Conservation (phyloP, 83 land plant genomes). For the Picea abies region DNA sequence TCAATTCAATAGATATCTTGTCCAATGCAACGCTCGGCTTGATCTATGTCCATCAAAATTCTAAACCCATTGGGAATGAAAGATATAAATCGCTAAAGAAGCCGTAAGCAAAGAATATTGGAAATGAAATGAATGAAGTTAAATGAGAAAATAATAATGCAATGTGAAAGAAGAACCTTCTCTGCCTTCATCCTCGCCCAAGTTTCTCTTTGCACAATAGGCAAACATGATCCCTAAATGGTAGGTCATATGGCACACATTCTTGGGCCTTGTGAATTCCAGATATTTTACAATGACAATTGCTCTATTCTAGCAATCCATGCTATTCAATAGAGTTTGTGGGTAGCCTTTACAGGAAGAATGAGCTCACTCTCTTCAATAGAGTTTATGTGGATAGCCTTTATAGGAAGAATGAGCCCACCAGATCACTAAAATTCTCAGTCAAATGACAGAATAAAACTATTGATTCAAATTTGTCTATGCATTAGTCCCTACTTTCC, state of each 20-base stretch:
- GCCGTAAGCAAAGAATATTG: too few relatives aligned
- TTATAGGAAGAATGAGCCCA: neutral
- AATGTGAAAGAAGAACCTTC: neutral
- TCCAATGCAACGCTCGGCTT: too few relatives aligned
- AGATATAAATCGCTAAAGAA: too few relatives aligned
- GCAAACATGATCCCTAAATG: neutral
- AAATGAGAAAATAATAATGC: too few relatives aligned
- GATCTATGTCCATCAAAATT: too few relatives aligned
- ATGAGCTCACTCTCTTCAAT: neutral
- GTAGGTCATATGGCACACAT: neutral
- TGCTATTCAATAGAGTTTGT: neutral
- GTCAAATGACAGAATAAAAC: neutral
- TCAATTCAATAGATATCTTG: too few relatives aligned
- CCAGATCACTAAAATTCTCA: neutral
- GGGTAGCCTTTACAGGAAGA: neutral
- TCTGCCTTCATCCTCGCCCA: neutral
- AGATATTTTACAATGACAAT: neutral
- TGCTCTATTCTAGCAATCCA: neutral
- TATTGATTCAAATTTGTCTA: slow-evolving; percentile 1
- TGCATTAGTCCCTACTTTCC: neutral
- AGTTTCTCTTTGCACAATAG: neutral
- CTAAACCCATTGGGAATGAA: too few relatives aligned
- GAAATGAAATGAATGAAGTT: too few relatives aligned
- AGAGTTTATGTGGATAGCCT: neutral
- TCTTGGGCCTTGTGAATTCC: neutral